Percentiles rank a stretch among this genome's conserved stretches.
Conservation (phyloP, 805 yeast species). For the Candida chauliodis region DNA sequence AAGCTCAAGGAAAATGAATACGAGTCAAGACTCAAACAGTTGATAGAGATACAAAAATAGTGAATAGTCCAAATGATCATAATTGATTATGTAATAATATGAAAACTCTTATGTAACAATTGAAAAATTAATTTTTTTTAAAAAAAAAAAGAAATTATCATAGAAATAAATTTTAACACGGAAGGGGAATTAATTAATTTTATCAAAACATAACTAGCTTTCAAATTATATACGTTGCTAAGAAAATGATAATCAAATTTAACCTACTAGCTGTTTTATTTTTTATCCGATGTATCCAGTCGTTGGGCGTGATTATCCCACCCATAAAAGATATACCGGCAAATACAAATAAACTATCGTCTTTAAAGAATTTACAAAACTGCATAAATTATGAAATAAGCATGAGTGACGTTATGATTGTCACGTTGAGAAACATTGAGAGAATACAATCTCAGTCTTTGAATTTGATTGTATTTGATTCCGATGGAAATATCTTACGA, state of each 20-base stretch:
- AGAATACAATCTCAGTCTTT: constrained; percentile 29
- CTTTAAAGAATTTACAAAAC: constrained; percentile 26
- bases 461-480: constrained; percentile 35
- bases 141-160: neutral
- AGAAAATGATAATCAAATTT: neutral
- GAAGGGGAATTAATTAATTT: neutral
- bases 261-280: constrained; percentile 1
- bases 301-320: constrained; percentile 30
- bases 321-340: constrained; percentile 31
- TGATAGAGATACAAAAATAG: no score
- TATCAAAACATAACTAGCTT: no score
- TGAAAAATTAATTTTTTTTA: neutral
- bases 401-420: constrained; percentile 35
- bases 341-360: constrained; percentile 20
- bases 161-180: constrained; percentile 1
- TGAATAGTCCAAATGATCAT: no score
- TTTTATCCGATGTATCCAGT: neutral
- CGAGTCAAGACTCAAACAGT: constrained; percentile 26
- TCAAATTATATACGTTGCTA: neutral
- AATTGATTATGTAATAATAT: neutral
- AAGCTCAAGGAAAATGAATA: constrained; percentile 36
- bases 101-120: neutral
- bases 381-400: constrained; percentile 36
- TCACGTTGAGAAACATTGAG: constrained; percentile 29
- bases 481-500: constrained; percentile 33